These are phyloP conservation scores for Colletotrichum godetiae DNA, from an alignment of 2,329 filamentous ascomycete species.

Conservation along the genomic window DNA sequence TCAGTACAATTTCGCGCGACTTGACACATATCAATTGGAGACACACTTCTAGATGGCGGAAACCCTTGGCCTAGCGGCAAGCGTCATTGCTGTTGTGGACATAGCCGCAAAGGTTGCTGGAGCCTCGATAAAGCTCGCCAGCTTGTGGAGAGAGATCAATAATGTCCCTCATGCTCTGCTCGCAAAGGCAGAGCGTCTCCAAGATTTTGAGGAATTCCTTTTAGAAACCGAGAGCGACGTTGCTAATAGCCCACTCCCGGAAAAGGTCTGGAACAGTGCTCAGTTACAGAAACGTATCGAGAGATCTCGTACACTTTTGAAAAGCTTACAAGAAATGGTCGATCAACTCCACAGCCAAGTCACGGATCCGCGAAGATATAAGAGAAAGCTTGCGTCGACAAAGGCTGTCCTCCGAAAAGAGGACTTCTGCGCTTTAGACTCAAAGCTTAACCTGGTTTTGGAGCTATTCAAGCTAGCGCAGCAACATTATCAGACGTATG, in stretches of 20 bases:
- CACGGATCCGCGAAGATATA: slow-evolving; percentile 28
- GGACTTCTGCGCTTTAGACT: slow-evolving; percentile 33
- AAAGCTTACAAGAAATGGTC: background rate
- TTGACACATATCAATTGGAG: background rate
- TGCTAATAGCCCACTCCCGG: background rate
- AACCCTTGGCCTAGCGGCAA: slow-evolving; percentile 12
- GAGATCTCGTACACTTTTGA: background rate
- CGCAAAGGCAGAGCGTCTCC: background rate
- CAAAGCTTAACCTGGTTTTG: slow-evolving; percentile 34
- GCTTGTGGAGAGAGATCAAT: slow-evolving; percentile 35
- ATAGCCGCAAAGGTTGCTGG: slow-evolving; percentile 30
- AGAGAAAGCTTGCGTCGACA: slow-evolving; percentile 35
- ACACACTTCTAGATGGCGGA: slow-evolving; percentile 1
- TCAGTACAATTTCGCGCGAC: too few species aligned
- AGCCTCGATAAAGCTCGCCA: slow-evolving; percentile 30
- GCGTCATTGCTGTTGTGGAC: slow-evolving; percentile 22
- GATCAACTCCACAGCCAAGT: slow-evolving; percentile 20
- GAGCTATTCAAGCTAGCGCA: slow-evolving; percentile 35
- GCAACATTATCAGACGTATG: slow-evolving; percentile 37
- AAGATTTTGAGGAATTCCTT: slow-evolving; percentile 3
- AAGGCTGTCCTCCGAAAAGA: slow-evolving; percentile 39
- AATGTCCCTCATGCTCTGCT: slow-evolving; percentile 21
- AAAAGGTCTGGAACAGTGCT: background rate
- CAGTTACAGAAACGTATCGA: background rate
- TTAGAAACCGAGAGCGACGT: background rate